Percentiles rank a stretch among this genome's conserved stretches.
These are phyloP conservation scores for Pontederia paniculata DNA, from an alignment of 176 grass and related monocot species.

Conservation along the genomic window DNA sequence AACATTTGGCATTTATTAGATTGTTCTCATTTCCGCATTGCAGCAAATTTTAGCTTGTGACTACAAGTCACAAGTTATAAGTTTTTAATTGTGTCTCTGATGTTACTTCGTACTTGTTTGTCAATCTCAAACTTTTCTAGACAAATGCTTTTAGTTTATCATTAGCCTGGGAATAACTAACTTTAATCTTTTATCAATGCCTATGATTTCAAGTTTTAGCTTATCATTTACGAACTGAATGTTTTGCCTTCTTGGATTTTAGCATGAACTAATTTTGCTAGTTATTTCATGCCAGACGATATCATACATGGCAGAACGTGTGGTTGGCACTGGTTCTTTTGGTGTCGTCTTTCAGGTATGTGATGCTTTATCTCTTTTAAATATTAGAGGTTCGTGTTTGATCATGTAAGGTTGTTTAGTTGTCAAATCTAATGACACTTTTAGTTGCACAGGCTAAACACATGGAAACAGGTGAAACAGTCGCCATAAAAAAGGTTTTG, in stretches of 20 bases:
- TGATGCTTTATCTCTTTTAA: background rate
- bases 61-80: background rate
- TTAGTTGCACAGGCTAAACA: constrained; percentile 55
- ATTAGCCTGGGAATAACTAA: too few species aligned
- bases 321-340: constrained; percentile 92
- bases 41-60: too few species aligned
- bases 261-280: constrained; percentile 14
- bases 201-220: too few species aligned
- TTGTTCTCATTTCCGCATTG: too few species aligned
- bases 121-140: background rate
- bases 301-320: constrained; percentile 90
- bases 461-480: constrained; percentile 77
- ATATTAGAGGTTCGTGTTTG: background rate
- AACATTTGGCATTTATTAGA: background rate
- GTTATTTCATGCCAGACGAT: constrained; percentile 66
- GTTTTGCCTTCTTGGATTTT: constrained; percentile 3
- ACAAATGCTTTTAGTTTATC: background rate
- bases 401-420: background rate
- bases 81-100: background rate
- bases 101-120: background rate
- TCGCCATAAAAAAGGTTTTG: constrained; percentile 92
- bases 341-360: constrained; percentile 88
- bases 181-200: too few species aligned
- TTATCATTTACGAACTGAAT: background rate
- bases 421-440: background rate